Evolutionary conservation across 2,329 filamentous ascomycete genomes (phyloP), one percentile per base, ranked within the genome.

Genomic region (Penicillium decumbens): DNA sequence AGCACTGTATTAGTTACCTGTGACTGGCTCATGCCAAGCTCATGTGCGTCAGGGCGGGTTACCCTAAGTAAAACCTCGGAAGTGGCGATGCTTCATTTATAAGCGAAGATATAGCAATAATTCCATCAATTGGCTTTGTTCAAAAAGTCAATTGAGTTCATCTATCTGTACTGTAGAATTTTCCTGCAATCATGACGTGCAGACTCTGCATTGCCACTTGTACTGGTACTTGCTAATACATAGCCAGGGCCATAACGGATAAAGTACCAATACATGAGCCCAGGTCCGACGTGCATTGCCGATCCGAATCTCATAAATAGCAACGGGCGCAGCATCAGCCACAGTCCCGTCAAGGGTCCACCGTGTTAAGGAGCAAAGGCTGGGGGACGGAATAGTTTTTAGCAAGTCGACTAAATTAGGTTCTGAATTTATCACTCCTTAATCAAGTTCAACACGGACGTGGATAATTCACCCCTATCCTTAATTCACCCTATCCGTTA

Each of bases 121-220:
- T 18, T 23, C 23, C 15, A 38, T 18, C 20, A 23, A 35, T 33
- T 13, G 20, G 8, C 6, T 43, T 5, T 18, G 25, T 6, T 15
- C 27, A 10, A 24, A 24, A 24, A n/a, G 43, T 28, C 37, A 28
- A 15, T 40, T 37, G 33, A 37, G 33, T 20, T 37, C 8, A 37
- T 18, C 8, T 8, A 37, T 18, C 3, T 25, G 29, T 13, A 37
- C n/a, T 13, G 25, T 18, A 38, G 12, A 33, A 15, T 9, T 20
- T 40, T 24, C n/a, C 39, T 10, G 42, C 51, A 51, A 56, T 56
- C 45, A 54, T 56, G 56, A 58, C 54, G 56, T 54, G 53, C 48
- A 53, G 53, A 54, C 50, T 51, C n/a, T 23, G 6, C 4, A 6
- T 54, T 45, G 44, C 43, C 50, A 47, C 43, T 24, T 15, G 37